Percentiles rank a stretch among this genome's conserved stretches.
Conservation (phyloP, 2,329 filamentous ascomycete genomes). For the Alternaria angustiovoidea region DNA sequence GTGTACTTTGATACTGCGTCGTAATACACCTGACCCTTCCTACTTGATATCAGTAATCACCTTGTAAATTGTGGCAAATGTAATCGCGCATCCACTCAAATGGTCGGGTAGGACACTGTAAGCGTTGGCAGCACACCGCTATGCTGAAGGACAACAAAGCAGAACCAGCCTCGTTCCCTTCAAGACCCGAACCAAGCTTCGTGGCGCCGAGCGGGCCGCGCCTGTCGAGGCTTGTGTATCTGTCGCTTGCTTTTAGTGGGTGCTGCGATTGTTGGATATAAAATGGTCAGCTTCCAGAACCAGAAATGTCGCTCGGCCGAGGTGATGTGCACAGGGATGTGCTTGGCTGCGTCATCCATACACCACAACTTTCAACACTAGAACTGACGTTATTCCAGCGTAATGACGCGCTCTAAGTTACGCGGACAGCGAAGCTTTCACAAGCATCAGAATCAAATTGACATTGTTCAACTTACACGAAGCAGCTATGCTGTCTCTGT, state of each 20-base stretch:
- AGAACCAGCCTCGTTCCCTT: background rate
- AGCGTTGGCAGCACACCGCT: background rate
- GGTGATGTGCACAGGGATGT: constrained; percentile 3
- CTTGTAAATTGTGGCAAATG: background rate
- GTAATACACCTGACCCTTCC: background rate
- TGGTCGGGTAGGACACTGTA: too few species aligned
- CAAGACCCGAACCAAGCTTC: background rate
- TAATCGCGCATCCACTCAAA: background rate
- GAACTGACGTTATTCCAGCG: background rate
- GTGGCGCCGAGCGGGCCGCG: background rate
- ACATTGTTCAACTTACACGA: background rate
- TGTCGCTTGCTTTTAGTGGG: background rate
- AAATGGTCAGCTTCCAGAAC: background rate
- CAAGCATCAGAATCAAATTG: background rate
- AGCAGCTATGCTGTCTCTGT: background rate
- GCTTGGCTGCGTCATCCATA: constrained; percentile 3
- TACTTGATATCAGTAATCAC: background rate
- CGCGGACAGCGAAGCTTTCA: background rate
- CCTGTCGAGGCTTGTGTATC: background rate
- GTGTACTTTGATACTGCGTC: constrained; percentile 1
- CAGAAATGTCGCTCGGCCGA: constrained; percentile 1
- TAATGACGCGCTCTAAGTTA: background rate
- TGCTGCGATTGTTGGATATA: background rate
- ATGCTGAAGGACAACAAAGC: background rate
- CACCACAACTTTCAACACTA: background rate